These are phyloP conservation scores for Aeschynomene evenia DNA, from an alignment of 306 rosid genomes.

Conservation along the genomic window DNA sequence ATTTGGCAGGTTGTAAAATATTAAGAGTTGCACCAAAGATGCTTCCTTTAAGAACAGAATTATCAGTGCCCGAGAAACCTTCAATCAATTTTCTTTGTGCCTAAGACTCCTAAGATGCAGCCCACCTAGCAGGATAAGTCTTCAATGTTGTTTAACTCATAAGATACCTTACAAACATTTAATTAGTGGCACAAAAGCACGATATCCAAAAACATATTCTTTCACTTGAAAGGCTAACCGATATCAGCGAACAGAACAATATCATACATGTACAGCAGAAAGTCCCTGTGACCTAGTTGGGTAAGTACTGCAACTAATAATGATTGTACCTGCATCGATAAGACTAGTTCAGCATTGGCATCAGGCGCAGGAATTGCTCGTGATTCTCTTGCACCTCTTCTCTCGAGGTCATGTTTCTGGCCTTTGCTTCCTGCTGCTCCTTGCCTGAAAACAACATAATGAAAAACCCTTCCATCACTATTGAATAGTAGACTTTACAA, in stretches of 20 bases:
- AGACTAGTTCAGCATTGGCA: conserved; percentile 93
- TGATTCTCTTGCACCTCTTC: conserved; percentile 77
- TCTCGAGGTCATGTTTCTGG: conserved; percentile 72
- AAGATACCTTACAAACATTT: neutral
- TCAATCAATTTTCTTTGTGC: neutral
- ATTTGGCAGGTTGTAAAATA: conserved; percentile 1
- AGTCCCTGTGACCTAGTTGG: neutral
- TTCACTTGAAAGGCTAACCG: neutral
- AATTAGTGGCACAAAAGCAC: neutral
- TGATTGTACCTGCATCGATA: conserved; percentile 87
- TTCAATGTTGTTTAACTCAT: neutral
- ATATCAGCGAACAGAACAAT: neutral
- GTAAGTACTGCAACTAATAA: conserved; percentile 1
- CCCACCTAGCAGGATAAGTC: neutral
- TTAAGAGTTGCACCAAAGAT: neutral
- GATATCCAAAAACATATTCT: neutral
- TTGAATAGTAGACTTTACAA: conserved; percentile 9
- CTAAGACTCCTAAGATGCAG: neutral
- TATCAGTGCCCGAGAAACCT: neutral
- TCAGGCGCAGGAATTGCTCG: conserved; percentile 97
- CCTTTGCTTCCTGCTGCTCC: conserved; percentile 85
- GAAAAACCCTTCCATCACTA: conserved; percentile 22
- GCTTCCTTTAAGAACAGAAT: conserved; percentile 19
- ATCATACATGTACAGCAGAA: neutral
- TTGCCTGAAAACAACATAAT: conserved; percentile 55